These are phyloP conservation scores for Pichia sp. DNA, from an alignment of 1,139 yeast species.

Conservation along the genomic window DNA sequence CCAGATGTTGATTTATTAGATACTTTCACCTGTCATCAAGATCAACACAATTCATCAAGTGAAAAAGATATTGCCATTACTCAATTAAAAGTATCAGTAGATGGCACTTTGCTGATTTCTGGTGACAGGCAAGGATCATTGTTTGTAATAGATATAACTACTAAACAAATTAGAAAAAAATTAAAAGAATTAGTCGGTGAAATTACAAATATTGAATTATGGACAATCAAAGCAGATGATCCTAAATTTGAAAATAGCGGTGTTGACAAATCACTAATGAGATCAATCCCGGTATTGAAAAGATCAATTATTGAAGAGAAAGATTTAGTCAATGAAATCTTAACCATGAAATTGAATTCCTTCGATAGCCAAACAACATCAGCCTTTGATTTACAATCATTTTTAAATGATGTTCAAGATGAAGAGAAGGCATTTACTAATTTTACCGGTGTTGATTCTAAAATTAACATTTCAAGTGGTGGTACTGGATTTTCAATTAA, in stretches of 20 bases:
- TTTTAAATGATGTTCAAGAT: conserved; percentile 41
- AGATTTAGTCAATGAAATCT: conserved; percentile 43
- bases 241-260: conserved; percentile 26
- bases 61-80: conserved; percentile 35
- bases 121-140: conserved; percentile 73
- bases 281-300: conserved; percentile 47
- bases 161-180: conserved; percentile 68
- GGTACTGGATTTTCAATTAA: conserved; percentile 5
- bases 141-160: conserved; percentile 62
- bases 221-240: conserved; percentile 17
- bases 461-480: conserved; percentile 9
- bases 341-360: conserved; percentile 26
- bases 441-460: conserved; percentile 34
- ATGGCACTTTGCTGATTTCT: conserved; percentile 65
- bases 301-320: conserved; percentile 43
- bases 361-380: background rate
- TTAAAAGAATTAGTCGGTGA: conserved; percentile 44
- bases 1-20: conserved; percentile 44
- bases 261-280: conserved; percentile 36
- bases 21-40: conserved; percentile 53
- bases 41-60: conserved; percentile 4
- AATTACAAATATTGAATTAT: conserved; percentile 22
- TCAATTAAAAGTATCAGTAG: conserved; percentile 56
- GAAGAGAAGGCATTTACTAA: conserved; percentile 50
- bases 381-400: conserved; percentile 30